Percentiles rank a stretch among this genome's conserved stretches.
Evolutionary conservation across 140 eudicot species (phyloP).

Genomic region (Stevia rebaudiana): DNA sequence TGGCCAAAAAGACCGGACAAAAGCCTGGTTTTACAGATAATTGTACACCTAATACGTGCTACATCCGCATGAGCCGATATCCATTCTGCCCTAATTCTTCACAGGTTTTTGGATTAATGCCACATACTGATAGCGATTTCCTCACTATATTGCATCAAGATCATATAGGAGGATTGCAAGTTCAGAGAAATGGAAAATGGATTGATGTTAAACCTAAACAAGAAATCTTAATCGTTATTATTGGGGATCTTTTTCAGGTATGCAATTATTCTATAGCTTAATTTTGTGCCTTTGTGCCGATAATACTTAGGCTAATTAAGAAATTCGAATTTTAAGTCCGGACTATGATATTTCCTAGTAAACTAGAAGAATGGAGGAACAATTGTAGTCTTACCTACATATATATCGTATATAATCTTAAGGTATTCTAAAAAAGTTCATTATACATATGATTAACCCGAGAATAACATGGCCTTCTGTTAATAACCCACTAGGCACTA

Average conservation of each 20-base stretch:
- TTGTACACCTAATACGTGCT: slow-evolving; percentile 25
- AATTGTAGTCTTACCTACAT: too few relatives aligned
- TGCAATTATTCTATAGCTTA: not conserved
- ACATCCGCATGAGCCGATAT: slow-evolving; percentile 41
- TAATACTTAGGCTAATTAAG: not conserved
- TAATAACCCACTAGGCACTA: not conserved
- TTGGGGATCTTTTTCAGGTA: slow-evolving; percentile 49
- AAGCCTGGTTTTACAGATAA: slow-evolving; percentile 22
- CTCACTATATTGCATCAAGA: slow-evolving; percentile 42
- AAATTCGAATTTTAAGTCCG: not conserved
- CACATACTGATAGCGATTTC: slow-evolving; percentile 47
- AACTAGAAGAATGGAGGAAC: too few relatives aligned
- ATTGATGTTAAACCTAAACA: slow-evolving; percentile 36
- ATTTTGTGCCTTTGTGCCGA: not conserved
- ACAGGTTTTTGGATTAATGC: slow-evolving; percentile 31
- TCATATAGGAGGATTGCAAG: slow-evolving; percentile 41
- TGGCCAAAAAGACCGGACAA: slow-evolving; percentile 27
- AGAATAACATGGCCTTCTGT: not conserved
- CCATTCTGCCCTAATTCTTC: slow-evolving; percentile 36
- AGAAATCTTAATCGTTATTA: slow-evolving; percentile 25
- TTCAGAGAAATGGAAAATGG: slow-evolving; percentile 37
- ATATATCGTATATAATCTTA: too few relatives aligned
- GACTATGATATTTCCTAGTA: too few relatives aligned
- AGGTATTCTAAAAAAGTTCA: too few relatives aligned
- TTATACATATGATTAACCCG: too few relatives aligned